Base-by-base conservation (phyloP, 176 grass and related monocot genomes). In the Zoysia pacifica region DNA sequence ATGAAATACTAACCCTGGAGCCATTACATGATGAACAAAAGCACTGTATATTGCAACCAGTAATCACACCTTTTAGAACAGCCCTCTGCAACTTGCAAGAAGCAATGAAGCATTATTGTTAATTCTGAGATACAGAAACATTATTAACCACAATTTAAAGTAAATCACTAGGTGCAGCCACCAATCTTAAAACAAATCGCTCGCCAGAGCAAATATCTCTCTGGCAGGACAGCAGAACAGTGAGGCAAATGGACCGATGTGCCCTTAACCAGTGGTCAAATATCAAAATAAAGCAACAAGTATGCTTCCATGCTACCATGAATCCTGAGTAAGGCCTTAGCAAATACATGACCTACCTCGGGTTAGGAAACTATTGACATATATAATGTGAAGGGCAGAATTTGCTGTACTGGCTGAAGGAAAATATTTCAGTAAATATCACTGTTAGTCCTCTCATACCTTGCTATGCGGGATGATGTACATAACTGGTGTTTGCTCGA, bases 51-150 rank as follows among this genome's bases (percentile, higher is more conserved):
- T 83, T 87, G 79, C 83, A 85, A 10, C 86, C 88, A 61, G 84
- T 82, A 70, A 94, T 84, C 72, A 89, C 83, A 52, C 92, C 89
- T 81, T 91, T 86, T 15, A 94, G 83, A 76, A 87, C 86, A 81
- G 86, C 4, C 72, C 54, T 91, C 92, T 94, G 86, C 79, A 82
- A 78, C 39, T 79, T 69, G 75, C 79, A 80, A 86, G 40, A 20
- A 79, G 6, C 63, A 83, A 80, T 83, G 40, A 20, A 79, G 6
- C 63, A 83, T 15, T 65, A 41, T 54, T 51, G 44, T 86, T 56
- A 90, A 71, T 58, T 6, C 41, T 36, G 39, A 46, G n/a, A 70
- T 59, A 45, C 4, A 65, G 65, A 47, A 39, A 55, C 13, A 41
- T 20, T 18, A 37, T 45, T 69, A 9, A 79, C 12, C 38, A 83